Conservation (phyloP, 2,329 filamentous ascomycete genomes). For the Xylariaceae sp. region DNA sequence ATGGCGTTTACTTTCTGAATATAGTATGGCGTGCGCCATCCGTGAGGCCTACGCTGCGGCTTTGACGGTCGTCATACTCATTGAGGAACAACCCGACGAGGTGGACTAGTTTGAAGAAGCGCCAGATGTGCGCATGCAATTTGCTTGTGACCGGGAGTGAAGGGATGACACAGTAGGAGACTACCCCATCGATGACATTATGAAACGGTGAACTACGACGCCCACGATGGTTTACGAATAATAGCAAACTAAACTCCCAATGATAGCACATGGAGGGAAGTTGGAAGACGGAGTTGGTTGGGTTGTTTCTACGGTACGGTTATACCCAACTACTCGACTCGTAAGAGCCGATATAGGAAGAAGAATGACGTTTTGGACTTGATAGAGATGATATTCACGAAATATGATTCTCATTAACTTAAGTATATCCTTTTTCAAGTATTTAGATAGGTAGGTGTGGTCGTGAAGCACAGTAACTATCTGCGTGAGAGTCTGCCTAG, state of each 20-base stretch:
- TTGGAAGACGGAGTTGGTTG: conserved; percentile 15
- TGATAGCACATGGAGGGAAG: conserved; percentile 1
- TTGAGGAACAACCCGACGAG: conserved; percentile 58
- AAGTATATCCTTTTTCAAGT: too few species aligned
- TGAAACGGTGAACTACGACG: too few species aligned
- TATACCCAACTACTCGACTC: conserved; percentile 25
- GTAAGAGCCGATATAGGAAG: too few species aligned
- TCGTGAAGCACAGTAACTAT: background rate
- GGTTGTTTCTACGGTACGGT: background rate
- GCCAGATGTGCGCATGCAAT: too few species aligned
- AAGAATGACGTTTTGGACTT: too few species aligned
- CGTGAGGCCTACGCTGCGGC: conserved; percentile 78
- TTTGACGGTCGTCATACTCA: conserved; percentile 73
- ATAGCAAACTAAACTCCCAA: background rate
- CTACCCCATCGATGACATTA: too few species aligned
- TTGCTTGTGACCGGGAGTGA: conserved; percentile 12
- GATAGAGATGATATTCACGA: too few species aligned
- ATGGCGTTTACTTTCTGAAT: background rate
- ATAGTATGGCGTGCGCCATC: conserved; percentile 74
- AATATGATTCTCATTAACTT: too few species aligned
- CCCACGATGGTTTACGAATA: background rate
- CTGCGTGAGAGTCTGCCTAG: background rate
- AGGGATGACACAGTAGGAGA: background rate
- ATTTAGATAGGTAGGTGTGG: too few species aligned
- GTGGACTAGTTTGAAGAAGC: conserved; percentile 27